Base-by-base conservation (phyloP, 495 filamentous ascomycete species). In the Geoglossum glabrum region DNA sequence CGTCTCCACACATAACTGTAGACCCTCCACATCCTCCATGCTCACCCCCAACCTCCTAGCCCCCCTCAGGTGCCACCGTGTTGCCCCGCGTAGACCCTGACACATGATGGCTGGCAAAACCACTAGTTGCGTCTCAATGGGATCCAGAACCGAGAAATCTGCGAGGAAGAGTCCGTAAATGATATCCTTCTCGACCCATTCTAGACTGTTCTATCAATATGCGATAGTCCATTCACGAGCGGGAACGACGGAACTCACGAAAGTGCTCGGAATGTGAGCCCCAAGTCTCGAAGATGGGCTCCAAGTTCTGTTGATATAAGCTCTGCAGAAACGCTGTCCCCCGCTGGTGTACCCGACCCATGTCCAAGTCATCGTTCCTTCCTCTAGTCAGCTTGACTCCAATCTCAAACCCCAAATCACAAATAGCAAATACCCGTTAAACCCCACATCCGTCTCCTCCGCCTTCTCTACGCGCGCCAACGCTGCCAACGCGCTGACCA, bases 101-200 rank as follows among this genome's bases (percentile, higher is more conserved):
- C 74, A 74, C 77, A 81, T 79, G 57, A 82, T 81, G 0, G 69
- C 73, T 1, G 77, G 67, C 47, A 79, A 62, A 5, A 79, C 74
- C 26, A 80, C 72, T 43, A 80, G 46, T 64, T 82, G 72, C 3
- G 79, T 77, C 57, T 79, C 76, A 0, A 79, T 31, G 43, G 71
- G 73, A 59, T 72, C 69, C 56, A 82, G 56, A 10, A 79, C 70
- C 61, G 68, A 68, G 0, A 74, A 67, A 65, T 82, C 78, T 4
- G 73, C 73, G 33, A 82, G 67, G 59, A 75, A 81, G 43, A 81
- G 61, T 1, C 79, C 79, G 55, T 82, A 82, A 0, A 75, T 79
- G 57, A 82, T 73, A 15, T 74, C 64, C 25, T 63, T 65, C 28
- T 17, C 61, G 60, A 49, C 61, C 65, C 40, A 64, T 64, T 56